These are phyloP conservation scores for Scortechinia acanthostroma DNA, from an alignment of 2,329 filamentous ascomycete species.

Conservation along the genomic window DNA sequence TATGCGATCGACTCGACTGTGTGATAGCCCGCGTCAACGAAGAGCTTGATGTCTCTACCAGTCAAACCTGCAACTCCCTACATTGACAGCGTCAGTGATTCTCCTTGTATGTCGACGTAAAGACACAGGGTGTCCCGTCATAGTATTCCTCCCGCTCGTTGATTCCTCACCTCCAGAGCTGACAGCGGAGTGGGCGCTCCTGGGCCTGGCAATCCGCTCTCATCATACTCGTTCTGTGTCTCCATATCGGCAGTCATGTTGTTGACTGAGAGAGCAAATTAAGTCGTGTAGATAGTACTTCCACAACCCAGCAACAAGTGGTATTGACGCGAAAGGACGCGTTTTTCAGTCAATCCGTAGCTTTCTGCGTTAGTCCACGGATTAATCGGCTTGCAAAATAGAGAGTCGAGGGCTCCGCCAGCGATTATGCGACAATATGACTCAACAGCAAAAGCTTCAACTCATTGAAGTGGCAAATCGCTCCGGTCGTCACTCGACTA, in stretches of 20 bases:
- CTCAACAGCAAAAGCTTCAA: too few relatives aligned
- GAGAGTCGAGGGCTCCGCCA: too few relatives aligned
- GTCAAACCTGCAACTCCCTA: conserved; percentile 83
- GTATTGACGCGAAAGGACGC: background rate
- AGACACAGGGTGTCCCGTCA: too few relatives aligned
- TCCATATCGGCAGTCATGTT: background rate
- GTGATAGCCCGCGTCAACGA: conserved; percentile 86
- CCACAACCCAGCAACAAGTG: too few relatives aligned
- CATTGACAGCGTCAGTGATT: too few relatives aligned
- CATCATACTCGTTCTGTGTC: conserved; percentile 37
- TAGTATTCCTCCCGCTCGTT: too few relatives aligned
- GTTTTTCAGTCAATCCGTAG: too few relatives aligned
- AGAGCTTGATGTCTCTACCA: conserved; percentile 88
- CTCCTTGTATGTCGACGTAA: too few relatives aligned
- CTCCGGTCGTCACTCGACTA: too few relatives aligned
- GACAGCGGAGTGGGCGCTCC: conserved; percentile 87
- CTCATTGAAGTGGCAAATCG: background rate
- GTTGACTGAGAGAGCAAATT: background rate
- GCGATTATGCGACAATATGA: too few relatives aligned
- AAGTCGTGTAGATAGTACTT: background rate
- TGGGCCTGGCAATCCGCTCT: conserved; percentile 69
- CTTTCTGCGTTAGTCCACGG: background rate
- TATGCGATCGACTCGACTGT: conserved; percentile 96
- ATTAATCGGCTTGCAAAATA: too few relatives aligned
- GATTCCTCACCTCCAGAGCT: conserved; percentile 70